Evolutionary conservation across 805 yeast genomes (phyloP).

Genomic region (Phaffomyces thermotolerans): DNA sequence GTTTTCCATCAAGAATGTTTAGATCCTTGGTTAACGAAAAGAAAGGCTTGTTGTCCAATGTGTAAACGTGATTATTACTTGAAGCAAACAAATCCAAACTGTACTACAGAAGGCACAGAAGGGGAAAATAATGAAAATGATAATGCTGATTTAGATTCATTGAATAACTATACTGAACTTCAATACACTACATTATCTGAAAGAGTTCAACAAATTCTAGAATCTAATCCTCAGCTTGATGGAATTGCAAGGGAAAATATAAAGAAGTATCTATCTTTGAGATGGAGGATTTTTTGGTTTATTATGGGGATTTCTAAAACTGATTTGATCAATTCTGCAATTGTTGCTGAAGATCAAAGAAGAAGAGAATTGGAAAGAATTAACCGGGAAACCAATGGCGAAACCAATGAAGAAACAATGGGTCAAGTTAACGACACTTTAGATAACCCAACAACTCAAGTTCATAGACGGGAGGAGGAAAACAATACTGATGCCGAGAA

Average conservation of each 20-base stretch:
- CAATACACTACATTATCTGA: constrained; percentile 34
- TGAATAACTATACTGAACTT: constrained; percentile 25
- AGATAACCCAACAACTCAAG: not conserved
- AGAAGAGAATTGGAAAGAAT: constrained; percentile 15
- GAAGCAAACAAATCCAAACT: constrained; percentile 15
- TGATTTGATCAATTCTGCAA: constrained; percentile 48
- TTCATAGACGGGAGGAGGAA: not conserved
- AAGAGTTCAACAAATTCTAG: constrained; percentile 34
- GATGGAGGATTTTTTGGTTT: constrained; percentile 40
- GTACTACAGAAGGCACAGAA: not conserved
- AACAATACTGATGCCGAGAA: too few relatives aligned
- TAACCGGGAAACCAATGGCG: not conserved
- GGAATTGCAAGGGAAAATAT: constrained; percentile 36
- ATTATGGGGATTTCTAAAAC: constrained; percentile 45
- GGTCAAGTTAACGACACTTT: too few relatives aligned
- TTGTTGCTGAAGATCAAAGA: constrained; percentile 29
- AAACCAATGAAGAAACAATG: not conserved
- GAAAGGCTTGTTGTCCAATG: constrained; percentile 79
- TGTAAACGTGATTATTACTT: constrained; percentile 63
- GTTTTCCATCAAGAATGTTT: constrained; percentile 75
- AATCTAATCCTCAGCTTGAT: constrained; percentile 38
- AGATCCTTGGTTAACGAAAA: constrained; percentile 71
- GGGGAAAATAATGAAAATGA: constrained; percentile 17
- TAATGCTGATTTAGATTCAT: constrained; percentile 6
- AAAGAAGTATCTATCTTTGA: constrained; percentile 24